phyloP scores from a whole-genome alignment of 106 monocot genomes.

The Vanilla planifolia region DNA sequence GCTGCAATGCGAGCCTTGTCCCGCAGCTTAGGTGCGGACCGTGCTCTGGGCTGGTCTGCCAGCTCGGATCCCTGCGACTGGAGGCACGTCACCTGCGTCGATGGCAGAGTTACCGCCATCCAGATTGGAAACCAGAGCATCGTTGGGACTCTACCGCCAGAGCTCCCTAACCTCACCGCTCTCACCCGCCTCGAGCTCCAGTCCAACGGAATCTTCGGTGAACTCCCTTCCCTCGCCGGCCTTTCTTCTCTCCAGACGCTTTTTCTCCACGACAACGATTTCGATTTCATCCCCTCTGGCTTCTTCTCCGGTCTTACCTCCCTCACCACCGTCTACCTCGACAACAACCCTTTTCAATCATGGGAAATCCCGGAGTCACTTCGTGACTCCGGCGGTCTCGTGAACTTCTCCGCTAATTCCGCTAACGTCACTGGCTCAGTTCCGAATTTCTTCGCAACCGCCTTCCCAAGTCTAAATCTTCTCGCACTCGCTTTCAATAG shows the following conservation, averaged over 20 bases:
- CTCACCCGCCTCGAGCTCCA: conserved; percentile 52
- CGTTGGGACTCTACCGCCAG: conserved; percentile 36
- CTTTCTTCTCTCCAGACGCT: conserved; percentile 35
- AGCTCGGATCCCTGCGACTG: conserved; percentile 44
- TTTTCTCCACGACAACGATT: conserved; percentile 42
- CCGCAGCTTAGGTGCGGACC: conserved; percentile 4
- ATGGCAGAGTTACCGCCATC: conserved; percentile 37
- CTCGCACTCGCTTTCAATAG: conserved; percentile 75
- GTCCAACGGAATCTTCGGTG: conserved; percentile 38
- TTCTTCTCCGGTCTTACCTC: conserved; percentile 59
- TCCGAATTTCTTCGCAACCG: conserved; percentile 39
- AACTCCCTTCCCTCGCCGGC: conserved; percentile 46
- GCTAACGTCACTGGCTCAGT: conserved; percentile 41
- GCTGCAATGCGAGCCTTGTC: conserved; percentile 10
- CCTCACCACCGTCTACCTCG: conserved; percentile 43
- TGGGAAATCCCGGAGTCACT: conserved; percentile 38
- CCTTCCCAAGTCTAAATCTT: conserved; percentile 27
- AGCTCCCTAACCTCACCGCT: conserved; percentile 29
- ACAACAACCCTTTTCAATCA: conserved; percentile 56
- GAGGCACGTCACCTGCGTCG: conserved; percentile 45
- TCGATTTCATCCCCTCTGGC: conserved; percentile 40
- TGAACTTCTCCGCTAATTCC: conserved; percentile 55
- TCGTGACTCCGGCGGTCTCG: conserved; percentile 11
- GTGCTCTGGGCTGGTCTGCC: conserved; percentile 1
- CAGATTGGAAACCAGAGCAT: conserved; percentile 29